Evolutionary conservation across 208 protist genomes (phyloP).

Genomic region (Leishmania major): DNA sequence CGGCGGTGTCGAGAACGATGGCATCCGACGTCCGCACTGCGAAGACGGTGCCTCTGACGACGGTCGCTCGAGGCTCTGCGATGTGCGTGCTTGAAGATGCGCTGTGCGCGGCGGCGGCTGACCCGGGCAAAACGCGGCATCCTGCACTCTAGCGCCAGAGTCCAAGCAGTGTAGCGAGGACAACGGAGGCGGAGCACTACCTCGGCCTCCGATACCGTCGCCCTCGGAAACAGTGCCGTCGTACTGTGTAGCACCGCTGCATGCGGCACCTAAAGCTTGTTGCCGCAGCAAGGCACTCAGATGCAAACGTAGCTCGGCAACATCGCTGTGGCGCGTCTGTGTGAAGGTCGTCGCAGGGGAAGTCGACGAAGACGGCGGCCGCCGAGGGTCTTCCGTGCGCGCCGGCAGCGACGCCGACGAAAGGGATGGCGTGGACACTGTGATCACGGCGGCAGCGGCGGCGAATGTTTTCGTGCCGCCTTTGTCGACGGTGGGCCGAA

Average conservation of each 20-base stretch:
- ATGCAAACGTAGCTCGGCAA: slow-evolving; percentile 25
- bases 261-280: background rate
- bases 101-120: background rate
- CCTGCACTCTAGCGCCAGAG: background rate
- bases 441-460: slow-evolving; percentile 14
- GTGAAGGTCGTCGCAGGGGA: background rate
- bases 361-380: background rate
- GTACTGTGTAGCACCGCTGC: background rate
- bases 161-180: background rate
- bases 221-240: background rate
- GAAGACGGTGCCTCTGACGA: background rate
- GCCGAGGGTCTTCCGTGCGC: background rate
- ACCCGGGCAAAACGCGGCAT: background rate
- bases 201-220: background rate
- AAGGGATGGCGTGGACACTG: background rate
- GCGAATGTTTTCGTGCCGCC: background rate
- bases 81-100: background rate
- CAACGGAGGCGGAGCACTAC: background rate
- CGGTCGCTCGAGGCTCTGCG: background rate
- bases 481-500: background rate
- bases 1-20: background rate
- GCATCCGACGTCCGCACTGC: background rate
- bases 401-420: background rate
- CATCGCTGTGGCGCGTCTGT: background rate
- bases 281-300: slow-evolving; percentile 26